Base-by-base conservation (phyloP, 331 rosid species). In the Malus hybrid region DNA sequence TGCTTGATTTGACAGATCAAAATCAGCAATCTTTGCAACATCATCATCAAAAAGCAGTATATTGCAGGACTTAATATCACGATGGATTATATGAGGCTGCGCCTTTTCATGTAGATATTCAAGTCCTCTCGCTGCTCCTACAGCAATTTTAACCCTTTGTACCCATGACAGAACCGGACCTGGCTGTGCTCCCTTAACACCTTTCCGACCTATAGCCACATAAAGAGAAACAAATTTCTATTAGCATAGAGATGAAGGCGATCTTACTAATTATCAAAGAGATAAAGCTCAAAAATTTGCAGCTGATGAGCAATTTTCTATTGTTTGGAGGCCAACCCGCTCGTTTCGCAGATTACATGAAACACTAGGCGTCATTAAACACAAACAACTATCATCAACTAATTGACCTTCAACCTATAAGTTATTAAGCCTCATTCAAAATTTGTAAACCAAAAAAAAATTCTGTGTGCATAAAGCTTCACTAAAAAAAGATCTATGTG, bases 81-180 rank as follows among this genome's bases (percentile, higher is more conserved):
- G 96, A 73, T 92, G 97, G 76, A 87, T 78, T 19, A 92, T 84
- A 57, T 50, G 93, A 71, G 85, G 84, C 74, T 83, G 89, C 24
- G 93, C 92, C 82, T 83, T 86, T 71, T 92, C 96, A 69, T 92
- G 96, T 24, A 92, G 84, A 87, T 92, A 88, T 70, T 88, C 92
- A 62, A 92, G 90, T 75, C 97, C 97, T 75, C 65, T 85, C 31
- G 97, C 96, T 19, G 96, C 96, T 56, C 97, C 97, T 65, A 87
- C 85, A 36, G 92, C 93, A 79, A 92, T 90, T 89, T 88, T 90
- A 84, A 85, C 96, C 75, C 96, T 92, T 36, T 84, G 90, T 50
- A 83, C 22, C 97, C 97, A 92, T 59, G 93, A 81, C 46, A 92
- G 83, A 83, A 88, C 87, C 9, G 79, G 82, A 76, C 93, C 96